phyloP scores from a whole-genome alignment of 2,329 filamentous ascomycete genomes.

The Trichoderma gracile region DNA sequence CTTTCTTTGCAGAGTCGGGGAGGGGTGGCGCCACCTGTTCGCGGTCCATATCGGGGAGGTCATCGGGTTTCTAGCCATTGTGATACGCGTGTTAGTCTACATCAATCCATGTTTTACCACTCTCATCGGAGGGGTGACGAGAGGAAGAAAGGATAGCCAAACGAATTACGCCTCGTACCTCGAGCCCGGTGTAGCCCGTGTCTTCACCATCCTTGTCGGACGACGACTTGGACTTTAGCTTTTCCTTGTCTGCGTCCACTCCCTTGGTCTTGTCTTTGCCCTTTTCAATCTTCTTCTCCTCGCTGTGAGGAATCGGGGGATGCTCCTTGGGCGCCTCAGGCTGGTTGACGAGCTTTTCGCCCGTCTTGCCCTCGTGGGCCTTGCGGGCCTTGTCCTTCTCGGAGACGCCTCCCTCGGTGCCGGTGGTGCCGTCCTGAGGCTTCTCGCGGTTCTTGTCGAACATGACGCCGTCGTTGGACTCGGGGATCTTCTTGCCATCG shows the following conservation, averaged over 20 bases:
- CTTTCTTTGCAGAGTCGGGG: slow-evolving; percentile 64
- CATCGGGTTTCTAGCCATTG: slow-evolving; percentile 67
- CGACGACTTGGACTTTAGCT: slow-evolving; percentile 42
- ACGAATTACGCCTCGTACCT: slow-evolving; percentile 32
- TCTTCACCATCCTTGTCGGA: slow-evolving; percentile 45
- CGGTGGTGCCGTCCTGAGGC: slow-evolving; percentile 82
- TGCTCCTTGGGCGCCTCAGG: slow-evolving; percentile 84
- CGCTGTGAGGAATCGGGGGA: slow-evolving; percentile 77
- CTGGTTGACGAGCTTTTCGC: slow-evolving; percentile 68
- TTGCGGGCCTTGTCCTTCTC: slow-evolving; percentile 80
- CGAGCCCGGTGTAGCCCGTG: slow-evolving; percentile 42
- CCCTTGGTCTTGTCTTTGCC: slow-evolving; percentile 39
- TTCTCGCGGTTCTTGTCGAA: slow-evolving; percentile 75
- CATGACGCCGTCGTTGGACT: slow-evolving; percentile 82
- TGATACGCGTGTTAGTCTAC: slow-evolving; percentile 29
- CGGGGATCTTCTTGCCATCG: slow-evolving; percentile 62
- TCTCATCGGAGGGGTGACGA: background rate
- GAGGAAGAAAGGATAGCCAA: background rate
- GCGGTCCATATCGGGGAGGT: slow-evolving; percentile 76
- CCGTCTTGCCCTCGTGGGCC: slow-evolving; percentile 64
- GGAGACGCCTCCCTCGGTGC: slow-evolving; percentile 85
- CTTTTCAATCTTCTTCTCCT: slow-evolving; percentile 66
- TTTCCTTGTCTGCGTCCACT: slow-evolving; percentile 35
- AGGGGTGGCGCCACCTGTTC: slow-evolving; percentile 71
- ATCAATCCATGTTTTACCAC: background rate